Base-by-base conservation (phyloP, 192 early-diverging fungal genomes). In the Rhizoclosmatium sp. region DNA sequence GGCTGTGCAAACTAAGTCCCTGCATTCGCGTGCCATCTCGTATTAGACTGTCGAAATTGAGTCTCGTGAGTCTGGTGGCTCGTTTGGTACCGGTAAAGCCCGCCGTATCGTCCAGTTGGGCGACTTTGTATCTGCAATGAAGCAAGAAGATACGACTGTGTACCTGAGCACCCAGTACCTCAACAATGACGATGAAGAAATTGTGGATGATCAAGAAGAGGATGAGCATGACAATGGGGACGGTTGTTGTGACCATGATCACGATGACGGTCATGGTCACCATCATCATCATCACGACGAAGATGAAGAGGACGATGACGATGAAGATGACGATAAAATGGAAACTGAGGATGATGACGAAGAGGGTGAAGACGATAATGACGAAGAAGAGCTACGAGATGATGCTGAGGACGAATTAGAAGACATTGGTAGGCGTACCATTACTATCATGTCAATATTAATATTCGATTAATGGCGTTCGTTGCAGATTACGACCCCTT, bases 121-220 rank as follows among this genome's bases (percentile, higher is more conserved):
- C 2, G 81, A 84, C 48, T 65, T 84, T 42, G 59, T 84, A 0
- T 70, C 76, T 10, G 49, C 31, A 4, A 23, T 83, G 3, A 66
- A 67, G 45, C 46, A 44, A 3, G 82, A 82, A 31, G 75, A 83
- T 47, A 48, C 61, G 16, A 48, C 72, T 12, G 10, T 84, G 16
- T 84, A 84, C 78, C 40, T 84, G 54, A 82, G 82, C 10, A 84
- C 83, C 16, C 83, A 84, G 62, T 84, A 84, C 77, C 47, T 12
- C 12, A 39, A 59, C 42, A n/a, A 68, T 21, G 68, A 68, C 4
- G 65, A 31, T 3, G 48, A 67, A 66, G 56, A 68, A 16, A 10
- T 51, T 4, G 72, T 45, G 19, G 46, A 59, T 21, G 73, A 59
- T 61, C 41, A 60, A 10, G 59, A 62, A 42, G n/a, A 45, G 44